These are phyloP conservation scores for Rosa multiflora DNA, from an alignment of 306 rosid genomes.

Conservation along the genomic window DNA sequence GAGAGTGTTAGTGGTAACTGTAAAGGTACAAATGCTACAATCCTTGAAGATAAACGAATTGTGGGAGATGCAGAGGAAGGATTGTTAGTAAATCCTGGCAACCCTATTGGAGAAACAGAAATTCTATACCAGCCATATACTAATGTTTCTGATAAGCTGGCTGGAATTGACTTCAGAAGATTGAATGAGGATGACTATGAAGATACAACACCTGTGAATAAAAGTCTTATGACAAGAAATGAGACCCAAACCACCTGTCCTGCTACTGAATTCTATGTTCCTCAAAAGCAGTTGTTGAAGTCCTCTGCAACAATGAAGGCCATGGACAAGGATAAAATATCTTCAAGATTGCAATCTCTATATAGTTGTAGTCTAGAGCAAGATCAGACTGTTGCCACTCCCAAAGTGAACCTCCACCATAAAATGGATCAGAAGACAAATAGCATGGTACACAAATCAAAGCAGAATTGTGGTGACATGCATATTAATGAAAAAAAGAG, in stretches of 20 bases:
- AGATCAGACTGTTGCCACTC: conserved; percentile 9
- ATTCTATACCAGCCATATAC: background rate
- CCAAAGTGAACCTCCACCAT: conserved; percentile 19
- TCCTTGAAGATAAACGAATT: conserved; percentile 12
- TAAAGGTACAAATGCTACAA: background rate
- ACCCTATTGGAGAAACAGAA: conserved; percentile 12
- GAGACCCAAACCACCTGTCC: background rate
- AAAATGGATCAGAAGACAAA: conserved; percentile 16
- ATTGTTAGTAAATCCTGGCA: conserved; percentile 8
- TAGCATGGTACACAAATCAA: conserved; percentile 21
- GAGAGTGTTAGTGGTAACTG: conserved; percentile 3
- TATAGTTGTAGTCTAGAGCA: background rate
- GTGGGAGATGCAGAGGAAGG: conserved; percentile 15
- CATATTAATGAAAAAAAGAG: conserved; percentile 27
- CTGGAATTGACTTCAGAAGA: background rate
- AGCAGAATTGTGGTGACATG: conserved; percentile 20
- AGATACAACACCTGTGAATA: conserved; percentile 6
- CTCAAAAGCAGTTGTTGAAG: conserved; percentile 24
- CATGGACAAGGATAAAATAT: conserved; percentile 15
- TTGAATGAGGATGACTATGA: background rate
- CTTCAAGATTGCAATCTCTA: conserved; percentile 10
- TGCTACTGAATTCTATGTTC: conserved; percentile 12
- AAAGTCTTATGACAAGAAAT: conserved; percentile 3
- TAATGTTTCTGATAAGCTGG: conserved; percentile 5
- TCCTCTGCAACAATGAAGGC: conserved; percentile 17